phyloP scores from a whole-genome alignment of 208 protist species.

The Acanthamoeba triangularis region DNA sequence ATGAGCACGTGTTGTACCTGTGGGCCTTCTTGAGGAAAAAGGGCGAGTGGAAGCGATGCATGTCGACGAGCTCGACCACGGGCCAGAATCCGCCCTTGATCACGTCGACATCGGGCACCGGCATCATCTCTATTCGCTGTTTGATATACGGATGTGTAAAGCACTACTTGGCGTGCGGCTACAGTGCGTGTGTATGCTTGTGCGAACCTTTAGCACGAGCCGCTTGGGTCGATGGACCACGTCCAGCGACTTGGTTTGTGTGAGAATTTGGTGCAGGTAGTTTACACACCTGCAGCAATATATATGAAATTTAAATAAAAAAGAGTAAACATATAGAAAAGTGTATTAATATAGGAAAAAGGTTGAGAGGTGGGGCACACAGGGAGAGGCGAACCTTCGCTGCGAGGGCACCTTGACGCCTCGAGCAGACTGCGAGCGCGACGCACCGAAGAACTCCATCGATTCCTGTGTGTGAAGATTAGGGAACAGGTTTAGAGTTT shows the following conservation, averaged over 20 bases:
- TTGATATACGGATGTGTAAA: too few species aligned
- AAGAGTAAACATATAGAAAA: too few species aligned
- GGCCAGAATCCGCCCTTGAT: slow-evolving; percentile 58
- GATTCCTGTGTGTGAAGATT: not conserved
- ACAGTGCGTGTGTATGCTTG: too few species aligned
- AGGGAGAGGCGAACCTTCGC: not conserved
- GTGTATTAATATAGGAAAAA: too few species aligned
- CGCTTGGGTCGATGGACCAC: slow-evolving; percentile 32
- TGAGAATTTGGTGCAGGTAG: slow-evolving; percentile 52
- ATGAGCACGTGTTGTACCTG: not conserved
- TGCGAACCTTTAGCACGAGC: not conserved
- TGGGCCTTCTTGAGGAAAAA: slow-evolving; percentile 23
- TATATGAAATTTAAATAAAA: too few species aligned
- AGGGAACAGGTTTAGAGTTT: not conserved
- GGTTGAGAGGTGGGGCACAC: not conserved
- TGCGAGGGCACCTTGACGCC: slow-evolving; percentile 70
- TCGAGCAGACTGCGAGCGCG: slow-evolving; percentile 2
- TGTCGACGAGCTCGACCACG: slow-evolving; percentile 56
- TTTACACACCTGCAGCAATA: slow-evolving; percentile 11
- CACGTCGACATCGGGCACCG: slow-evolving; percentile 61
- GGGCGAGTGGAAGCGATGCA: slow-evolving; percentile 49
- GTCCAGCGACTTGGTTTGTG: not conserved
- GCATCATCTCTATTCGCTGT: slow-evolving; percentile 60
- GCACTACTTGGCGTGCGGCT: too few species aligned
- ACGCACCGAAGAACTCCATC: slow-evolving; percentile 31